A percentile compares a stretch with the other conserved stretches of the same genome.
Evolutionary conservation across 495 filamentous ascomycete species (phyloP).

Genomic region (Massariosphaeria phaeospora): DNA sequence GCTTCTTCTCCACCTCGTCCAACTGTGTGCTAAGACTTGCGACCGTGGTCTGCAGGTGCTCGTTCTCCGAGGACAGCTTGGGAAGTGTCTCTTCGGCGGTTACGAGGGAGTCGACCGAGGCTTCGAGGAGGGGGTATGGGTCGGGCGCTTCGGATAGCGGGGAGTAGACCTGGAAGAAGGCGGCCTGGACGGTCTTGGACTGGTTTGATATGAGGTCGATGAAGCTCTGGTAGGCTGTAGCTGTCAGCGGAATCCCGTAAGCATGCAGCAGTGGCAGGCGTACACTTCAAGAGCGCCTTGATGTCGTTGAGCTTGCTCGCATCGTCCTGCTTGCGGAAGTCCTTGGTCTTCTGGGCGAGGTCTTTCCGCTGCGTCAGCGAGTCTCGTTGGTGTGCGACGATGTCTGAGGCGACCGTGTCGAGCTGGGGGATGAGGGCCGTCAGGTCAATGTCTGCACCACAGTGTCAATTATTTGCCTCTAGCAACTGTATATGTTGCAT

Average conservation of each 20-base stretch:
- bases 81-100: slow-evolving; percentile 86
- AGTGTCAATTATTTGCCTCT: no score
- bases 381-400: slow-evolving; percentile 86
- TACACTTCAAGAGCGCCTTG: slow-evolving; percentile 84
- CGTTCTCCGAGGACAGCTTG: slow-evolving; percentile 78
- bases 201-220: slow-evolving; percentile 95
- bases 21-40: slow-evolving; percentile 82
- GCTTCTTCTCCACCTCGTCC: slow-evolving; percentile 71
- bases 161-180: slow-evolving; percentile 83
- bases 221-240: slow-evolving; percentile 86
- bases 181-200: slow-evolving; percentile 82
- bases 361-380: slow-evolving; percentile 92
- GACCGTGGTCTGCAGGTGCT: slow-evolving; percentile 75
- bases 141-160: slow-evolving; percentile 92
- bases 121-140: slow-evolving; percentile 92
- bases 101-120: slow-evolving; percentile 88
- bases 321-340: slow-evolving; percentile 94
- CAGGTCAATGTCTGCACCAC: slow-evolving; percentile 71
- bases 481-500: no score
- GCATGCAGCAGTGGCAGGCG: not conserved
- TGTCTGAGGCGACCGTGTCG: slow-evolving; percentile 86
- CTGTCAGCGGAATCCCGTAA: slow-evolving; percentile 14
- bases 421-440: slow-evolving; percentile 79
- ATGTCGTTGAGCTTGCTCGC: slow-evolving; percentile 78
- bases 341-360: slow-evolving; percentile 95